Evolutionary conservation across 768 basidiomycete genomes (phyloP), one percentile per base, ranked within the genome.

Genomic region (Cystofilobasidium bisporidii): DNA sequence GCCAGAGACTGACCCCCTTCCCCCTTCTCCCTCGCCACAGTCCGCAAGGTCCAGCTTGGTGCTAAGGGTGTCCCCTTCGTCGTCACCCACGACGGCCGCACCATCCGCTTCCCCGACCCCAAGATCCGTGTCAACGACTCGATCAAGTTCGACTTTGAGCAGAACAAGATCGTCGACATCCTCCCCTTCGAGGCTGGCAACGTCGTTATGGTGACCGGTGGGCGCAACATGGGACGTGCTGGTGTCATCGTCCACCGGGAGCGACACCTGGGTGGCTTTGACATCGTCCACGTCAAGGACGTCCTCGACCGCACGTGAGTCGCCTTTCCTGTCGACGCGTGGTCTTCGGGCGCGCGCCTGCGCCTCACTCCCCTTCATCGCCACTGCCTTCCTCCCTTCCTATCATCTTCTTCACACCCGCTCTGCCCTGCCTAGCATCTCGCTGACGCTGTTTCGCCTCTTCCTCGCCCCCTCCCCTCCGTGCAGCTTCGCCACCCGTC

Each of bases 41-140:
- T 99, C 74, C 85, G 85, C 78, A 87, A 85, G 74, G 88, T 94
- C 48, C 91, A 91, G 71, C 81, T 98, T 72, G 96, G 96, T 70
- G 83, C 85, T 73, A 88, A 89, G 77, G 92, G 92, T 73, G 92
- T 99, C 59, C 96, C 96, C 64, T 86, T 93, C 83, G 82, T 99
- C 73, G 90, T 97, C 80, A 97, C 94, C 73, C 96, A 99, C 82
- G 96, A 99, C 76, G 96, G 96, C 63, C 91, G 96, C 78, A 99
- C 96, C 72, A 98, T 99, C 82, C 93, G 96, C 71, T 99, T 97
- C 82, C 94, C 96, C 73, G 96, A 99, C 79, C 96, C 96, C 36
- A 78, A 80, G 73, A 91, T 99, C 85, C 85, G 82, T 75, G 91
- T 89, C 79, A 94, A 98, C 83, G 96, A 98, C 81, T 91, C 92